Percentiles rank a stretch among this genome's conserved stretches.
Conservation (phyloP, 495 filamentous ascomycete species). For the Lasiosphaeria hispida region DNA sequence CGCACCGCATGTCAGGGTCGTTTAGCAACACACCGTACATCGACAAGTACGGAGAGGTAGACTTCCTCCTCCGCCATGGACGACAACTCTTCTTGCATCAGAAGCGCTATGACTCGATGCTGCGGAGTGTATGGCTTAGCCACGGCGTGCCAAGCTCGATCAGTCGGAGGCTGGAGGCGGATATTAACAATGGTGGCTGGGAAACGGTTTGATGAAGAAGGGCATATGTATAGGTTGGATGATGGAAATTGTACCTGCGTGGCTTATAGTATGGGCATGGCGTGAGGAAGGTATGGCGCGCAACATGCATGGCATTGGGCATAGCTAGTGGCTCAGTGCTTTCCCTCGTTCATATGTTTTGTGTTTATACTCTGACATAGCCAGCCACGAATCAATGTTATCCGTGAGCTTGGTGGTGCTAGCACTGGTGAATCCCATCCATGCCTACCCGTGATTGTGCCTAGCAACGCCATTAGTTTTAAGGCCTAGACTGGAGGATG, state of each 20-base stretch:
- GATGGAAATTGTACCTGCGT: background rate
- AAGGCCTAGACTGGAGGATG: too few relatives aligned
- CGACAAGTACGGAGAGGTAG: constrained; percentile 89
- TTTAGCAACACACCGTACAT: constrained; percentile 89
- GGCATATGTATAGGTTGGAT: background rate
- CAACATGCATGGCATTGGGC: too few relatives aligned
- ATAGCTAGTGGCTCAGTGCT: too few relatives aligned
- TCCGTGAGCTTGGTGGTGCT: too few relatives aligned
- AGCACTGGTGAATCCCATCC: too few relatives aligned
- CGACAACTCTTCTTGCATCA: constrained; percentile 91
- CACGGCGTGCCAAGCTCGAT: constrained; percentile 88
- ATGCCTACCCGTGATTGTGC: too few relatives aligned
- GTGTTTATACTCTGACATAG: too few relatives aligned
- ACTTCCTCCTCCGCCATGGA: constrained; percentile 74
- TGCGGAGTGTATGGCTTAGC: constrained; percentile 82
- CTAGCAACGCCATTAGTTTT: too few relatives aligned
- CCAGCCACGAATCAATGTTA: too few relatives aligned
- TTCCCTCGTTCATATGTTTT: too few relatives aligned
- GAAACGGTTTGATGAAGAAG: constrained; percentile 56
- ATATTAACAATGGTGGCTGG: constrained; percentile 96
- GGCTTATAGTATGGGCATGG: background rate
- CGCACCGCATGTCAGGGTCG: constrained; percentile 76
- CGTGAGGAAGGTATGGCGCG: too few relatives aligned
- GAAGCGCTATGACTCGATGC: constrained; percentile 83
- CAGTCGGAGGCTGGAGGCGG: constrained; percentile 82